Percentiles rank a stretch among this genome's conserved stretches.
phyloP scores from a whole-genome alignment of 2,329 filamentous ascomycete species.

The Penicillium sp. region DNA sequence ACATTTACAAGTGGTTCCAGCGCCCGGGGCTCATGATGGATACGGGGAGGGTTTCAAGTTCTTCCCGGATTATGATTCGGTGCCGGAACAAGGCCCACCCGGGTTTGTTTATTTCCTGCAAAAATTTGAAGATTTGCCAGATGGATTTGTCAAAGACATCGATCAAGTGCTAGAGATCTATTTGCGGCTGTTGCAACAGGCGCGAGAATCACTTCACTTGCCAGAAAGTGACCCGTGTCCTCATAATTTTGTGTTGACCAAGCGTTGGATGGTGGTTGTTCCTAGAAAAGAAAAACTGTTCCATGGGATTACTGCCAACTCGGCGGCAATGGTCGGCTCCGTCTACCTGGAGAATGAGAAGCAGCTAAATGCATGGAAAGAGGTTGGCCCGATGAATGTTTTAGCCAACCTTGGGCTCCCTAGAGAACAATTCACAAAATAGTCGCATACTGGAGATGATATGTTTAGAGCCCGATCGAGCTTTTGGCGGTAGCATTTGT shows the following conservation, averaged over 20 bases:
- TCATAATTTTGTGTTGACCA: constrained; percentile 50
- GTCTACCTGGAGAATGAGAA: constrained; percentile 30
- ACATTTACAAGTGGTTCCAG: constrained; percentile 43
- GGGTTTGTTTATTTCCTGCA: constrained; percentile 14
- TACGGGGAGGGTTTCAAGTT: constrained; percentile 8
- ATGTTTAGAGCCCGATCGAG: too few relatives aligned
- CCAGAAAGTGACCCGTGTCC: constrained; percentile 20
- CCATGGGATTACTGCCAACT: constrained; percentile 45
- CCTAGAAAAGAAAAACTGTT: constrained; percentile 41
- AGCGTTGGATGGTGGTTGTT: constrained; percentile 50
- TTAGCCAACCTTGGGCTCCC: constrained; percentile 37
- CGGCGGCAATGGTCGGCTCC: constrained; percentile 50
- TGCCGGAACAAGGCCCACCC: not conserved
- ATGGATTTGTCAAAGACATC: not conserved
- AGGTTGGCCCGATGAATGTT: constrained; percentile 37
- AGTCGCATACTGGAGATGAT: not conserved
- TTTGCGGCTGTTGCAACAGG: constrained; percentile 6
- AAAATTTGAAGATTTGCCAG: not conserved
- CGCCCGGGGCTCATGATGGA: constrained; percentile 6
- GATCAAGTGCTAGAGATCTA: constrained; percentile 8
- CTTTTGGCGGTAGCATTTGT: too few relatives aligned
- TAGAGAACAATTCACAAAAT: not conserved
- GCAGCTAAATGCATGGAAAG: constrained; percentile 40
- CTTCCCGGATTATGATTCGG: constrained; percentile 14
- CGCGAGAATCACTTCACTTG: constrained; percentile 5